Base-by-base conservation (phyloP, 139 green algal genomes). In the Chlorella sp. region DNA sequence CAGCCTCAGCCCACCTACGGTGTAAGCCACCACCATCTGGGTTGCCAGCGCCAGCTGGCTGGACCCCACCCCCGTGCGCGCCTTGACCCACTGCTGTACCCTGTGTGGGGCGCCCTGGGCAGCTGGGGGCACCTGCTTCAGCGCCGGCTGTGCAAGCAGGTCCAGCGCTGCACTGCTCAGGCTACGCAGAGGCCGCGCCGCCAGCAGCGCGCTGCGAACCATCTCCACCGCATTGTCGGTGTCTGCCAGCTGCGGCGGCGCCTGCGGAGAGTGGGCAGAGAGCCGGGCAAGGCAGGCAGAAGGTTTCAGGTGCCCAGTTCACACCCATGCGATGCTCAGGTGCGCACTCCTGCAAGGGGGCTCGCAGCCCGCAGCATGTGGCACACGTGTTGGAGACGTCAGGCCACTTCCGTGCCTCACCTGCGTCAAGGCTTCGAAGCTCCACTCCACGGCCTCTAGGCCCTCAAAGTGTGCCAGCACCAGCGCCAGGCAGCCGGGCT, bases 21-120 rank as follows among this genome's bases (percentile, higher is more conserved):
- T 81, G 58, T 82, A 87, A 0, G 83, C 74, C 46, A 60, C 74
- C 73, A 74, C 26, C 56, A 81, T 58, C 54, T 87, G 83, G 20
- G 77, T 24, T 26, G 38, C 82, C 40, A 83, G 62, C 24, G 44
- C 36, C 44, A 85, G 58, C 32, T 41, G 32, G n/a, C 48, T 11
- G 9, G 67, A 32, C 8, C 30, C 32, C 2, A 86, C 56, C 40
- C 82, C 82, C 14, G 80, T 84, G 46, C 32, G 16, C 7, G 22
- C 51, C 36, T 36, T 28, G 14, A 84, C n/a, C 67, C 34, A 0
- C 8, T 20, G 64, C 30, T 46, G 58, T 38, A 56, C 4, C 3
- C 77, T 43, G 58, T 58, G 58, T 43, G 56, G 58, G 11, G 11
- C 30, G 17, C 77, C 46, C 58, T 41, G 77, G 28, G 19, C 3